Evolutionary conservation across 306 rosid species (phyloP).

Genomic region (Vigna unguiculata): DNA sequence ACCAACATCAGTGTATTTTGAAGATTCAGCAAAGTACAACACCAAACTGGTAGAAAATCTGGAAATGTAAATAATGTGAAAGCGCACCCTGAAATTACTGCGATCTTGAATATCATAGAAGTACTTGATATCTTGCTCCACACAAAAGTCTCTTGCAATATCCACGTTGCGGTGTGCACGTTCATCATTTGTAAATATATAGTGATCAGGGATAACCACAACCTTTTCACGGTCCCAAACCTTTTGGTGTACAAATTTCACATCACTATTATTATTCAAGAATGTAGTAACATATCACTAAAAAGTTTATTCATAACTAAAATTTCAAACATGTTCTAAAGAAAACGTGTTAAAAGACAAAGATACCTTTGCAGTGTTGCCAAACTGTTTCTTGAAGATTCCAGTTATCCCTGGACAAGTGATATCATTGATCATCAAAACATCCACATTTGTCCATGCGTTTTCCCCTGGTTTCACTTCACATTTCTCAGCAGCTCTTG

Average conservation of each 20-base stretch:
- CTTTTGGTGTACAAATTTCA: constrained; percentile 42
- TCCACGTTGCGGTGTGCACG: constrained; percentile 92
- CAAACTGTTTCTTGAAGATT: constrained; percentile 81
- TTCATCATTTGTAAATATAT: constrained; percentile 82
- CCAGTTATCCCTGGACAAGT: constrained; percentile 82
- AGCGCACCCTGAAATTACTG: constrained; percentile 69
- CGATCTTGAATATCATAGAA: constrained; percentile 89
- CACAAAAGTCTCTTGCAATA: constrained; percentile 76
- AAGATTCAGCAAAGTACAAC: no score
- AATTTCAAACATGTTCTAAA: not conserved
- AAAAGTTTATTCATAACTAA: not conserved
- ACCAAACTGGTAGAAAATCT: no score
- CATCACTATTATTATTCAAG: not conserved
- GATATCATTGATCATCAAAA: constrained; percentile 88
- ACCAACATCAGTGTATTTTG: no score
- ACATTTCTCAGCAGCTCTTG: constrained; percentile 65
- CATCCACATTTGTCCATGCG: constrained; percentile 72
- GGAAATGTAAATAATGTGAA: no score
- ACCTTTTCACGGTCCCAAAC: constrained; percentile 91
- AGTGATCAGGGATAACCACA: constrained; percentile 88
- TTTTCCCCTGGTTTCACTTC: constrained; percentile 73
- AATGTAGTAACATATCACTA: not conserved
- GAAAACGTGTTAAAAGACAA: not conserved
- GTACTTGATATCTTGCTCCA: constrained; percentile 78
- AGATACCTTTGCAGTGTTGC: constrained; percentile 67